A percentile compares a stretch with the other conserved stretches of the same genome.
Evolutionary conservation across 2,329 filamentous ascomycete species (phyloP).

Genomic region (Bipolaris bicolor): DNA sequence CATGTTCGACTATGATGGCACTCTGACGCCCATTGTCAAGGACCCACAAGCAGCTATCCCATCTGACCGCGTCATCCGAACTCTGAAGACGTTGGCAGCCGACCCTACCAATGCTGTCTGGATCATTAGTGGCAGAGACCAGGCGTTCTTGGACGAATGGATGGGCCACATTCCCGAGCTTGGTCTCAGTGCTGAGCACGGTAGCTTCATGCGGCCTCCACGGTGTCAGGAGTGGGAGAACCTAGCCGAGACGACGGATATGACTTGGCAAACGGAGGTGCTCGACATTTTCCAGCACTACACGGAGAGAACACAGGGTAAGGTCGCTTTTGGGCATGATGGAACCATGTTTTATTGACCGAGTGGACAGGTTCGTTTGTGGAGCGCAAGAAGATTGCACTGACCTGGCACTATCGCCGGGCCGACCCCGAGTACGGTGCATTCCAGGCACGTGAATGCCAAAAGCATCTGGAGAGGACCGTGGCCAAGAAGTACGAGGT

Average conservation of each 20-base stretch:
- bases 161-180: conserved; percentile 88
- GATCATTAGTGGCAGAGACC: conserved; percentile 96
- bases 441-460: conserved; percentile 80
- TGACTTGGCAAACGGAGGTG: conserved; percentile 90
- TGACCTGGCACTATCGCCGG: conserved; percentile 97
- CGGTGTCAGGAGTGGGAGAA: conserved; percentile 83
- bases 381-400: conserved; percentile 88
- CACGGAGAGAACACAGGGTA: conserved; percentile 83
- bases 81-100: conserved; percentile 76
- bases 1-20: conserved; percentile 99
- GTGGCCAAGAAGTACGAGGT: conserved; percentile 84
- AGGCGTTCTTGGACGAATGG: conserved; percentile 87
- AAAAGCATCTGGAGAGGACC: conserved; percentile 77
- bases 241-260: conserved; percentile 82
- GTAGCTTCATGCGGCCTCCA: conserved; percentile 89
- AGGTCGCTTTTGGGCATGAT: conserved; percentile 31
- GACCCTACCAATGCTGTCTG: conserved; percentile 89
- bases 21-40: conserved; percentile 89
- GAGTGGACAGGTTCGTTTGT: conserved; percentile 75
- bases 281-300: conserved; percentile 85
- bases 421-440: conserved; percentile 85
- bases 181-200: conserved; percentile 96
- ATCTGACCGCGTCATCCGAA: conserved; percentile 79
- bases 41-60: conserved; percentile 90
- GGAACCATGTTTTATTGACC: conserved; percentile 19